Evolutionary conservation across 2,329 filamentous ascomycete species (phyloP).

Genomic region (Exophiala spinifera): DNA sequence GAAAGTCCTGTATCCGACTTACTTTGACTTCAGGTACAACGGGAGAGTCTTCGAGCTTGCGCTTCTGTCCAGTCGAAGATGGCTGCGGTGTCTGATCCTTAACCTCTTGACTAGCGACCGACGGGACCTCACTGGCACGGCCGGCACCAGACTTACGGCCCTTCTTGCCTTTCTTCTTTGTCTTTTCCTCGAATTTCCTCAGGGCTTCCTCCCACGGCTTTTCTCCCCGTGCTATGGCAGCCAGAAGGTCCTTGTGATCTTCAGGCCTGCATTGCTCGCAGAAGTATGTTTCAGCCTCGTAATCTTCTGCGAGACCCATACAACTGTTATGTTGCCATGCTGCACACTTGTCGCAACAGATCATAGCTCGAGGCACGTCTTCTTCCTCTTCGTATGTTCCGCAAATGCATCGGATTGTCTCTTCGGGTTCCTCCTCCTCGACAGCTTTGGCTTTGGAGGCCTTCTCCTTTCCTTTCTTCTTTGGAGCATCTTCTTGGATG

Average conservation of each 20-base stretch:
- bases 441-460: constrained; percentile 46
- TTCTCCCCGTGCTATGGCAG: constrained; percentile 74
- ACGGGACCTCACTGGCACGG: constrained; percentile 63
- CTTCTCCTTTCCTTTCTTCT: constrained; percentile 47
- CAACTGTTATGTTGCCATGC: constrained; percentile 98
- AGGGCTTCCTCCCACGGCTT: constrained; percentile 77
- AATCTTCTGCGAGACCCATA: constrained; percentile 78
- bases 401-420: constrained; percentile 89
- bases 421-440: constrained; percentile 54
- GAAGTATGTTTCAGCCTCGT: constrained; percentile 77
- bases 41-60: constrained; percentile 43
- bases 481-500: constrained; percentile 58
- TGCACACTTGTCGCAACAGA: constrained; percentile 86
- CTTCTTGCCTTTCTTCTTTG: constrained; percentile 56
- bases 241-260: constrained; percentile 76
- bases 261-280: constrained; percentile 87
- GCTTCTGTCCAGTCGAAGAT: constrained; percentile 38
- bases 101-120: constrained; percentile 44
- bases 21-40: constrained; percentile 27
- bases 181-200: constrained; percentile 60
- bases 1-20: constrained; percentile 3
- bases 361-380: constrained; percentile 86
- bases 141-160: constrained; percentile 59
- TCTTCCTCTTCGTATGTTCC: constrained; percentile 82
- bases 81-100: constrained; percentile 21